Base-by-base conservation (phyloP, 768 basidiomycete genomes). In the Russula vinacea region DNA sequence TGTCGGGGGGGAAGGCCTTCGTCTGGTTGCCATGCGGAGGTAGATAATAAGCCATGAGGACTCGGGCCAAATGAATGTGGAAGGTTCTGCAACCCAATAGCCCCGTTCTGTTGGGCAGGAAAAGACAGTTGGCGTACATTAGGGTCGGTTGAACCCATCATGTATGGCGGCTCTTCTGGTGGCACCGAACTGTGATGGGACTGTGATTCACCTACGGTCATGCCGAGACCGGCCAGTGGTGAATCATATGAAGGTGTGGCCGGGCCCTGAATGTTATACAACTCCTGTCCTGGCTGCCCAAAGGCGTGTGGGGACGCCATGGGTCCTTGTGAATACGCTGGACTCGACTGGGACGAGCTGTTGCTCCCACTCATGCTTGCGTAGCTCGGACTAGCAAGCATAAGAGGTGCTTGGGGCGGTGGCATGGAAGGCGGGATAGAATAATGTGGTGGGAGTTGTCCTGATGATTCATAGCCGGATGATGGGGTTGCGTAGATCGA, bases 271-370 rank as follows among this genome's bases (percentile, higher is more conserved):
- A 60, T 35, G 35, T 35, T 44, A 50, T 65, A 67, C 19, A 65
- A 3, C 9, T 58, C 62, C 35, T 17, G 44, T 50, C 52, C 57
- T 53, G 57, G 54, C 29, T 47, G 66, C 42, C 57, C 53, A 47
- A 59, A 67, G 17, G 66, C 44, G 39, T 65, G 66, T 40, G 66
- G 58, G 11, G 66, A 65, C 10, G 63, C 63, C 16, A 64, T 59
- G 10, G 58, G 62, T 16, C 51, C 62, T 29, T 64, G 65, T 58
- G 62, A 66, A 57, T 65, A 65, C 29, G 64, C 64, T 13, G 64
- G 64, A 39, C 64, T 65, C 24, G 64, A 65, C 32, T 65, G 64
- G 5, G 64, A 65, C 32, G 64, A 65, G 33, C 59, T 65, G 24
- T 60, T 60, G 42, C 64, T 65, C 17, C 58, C 64, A 17, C 64